Conservation (phyloP, 2,329 filamentous ascomycete species). For the Didymella sp. region DNA sequence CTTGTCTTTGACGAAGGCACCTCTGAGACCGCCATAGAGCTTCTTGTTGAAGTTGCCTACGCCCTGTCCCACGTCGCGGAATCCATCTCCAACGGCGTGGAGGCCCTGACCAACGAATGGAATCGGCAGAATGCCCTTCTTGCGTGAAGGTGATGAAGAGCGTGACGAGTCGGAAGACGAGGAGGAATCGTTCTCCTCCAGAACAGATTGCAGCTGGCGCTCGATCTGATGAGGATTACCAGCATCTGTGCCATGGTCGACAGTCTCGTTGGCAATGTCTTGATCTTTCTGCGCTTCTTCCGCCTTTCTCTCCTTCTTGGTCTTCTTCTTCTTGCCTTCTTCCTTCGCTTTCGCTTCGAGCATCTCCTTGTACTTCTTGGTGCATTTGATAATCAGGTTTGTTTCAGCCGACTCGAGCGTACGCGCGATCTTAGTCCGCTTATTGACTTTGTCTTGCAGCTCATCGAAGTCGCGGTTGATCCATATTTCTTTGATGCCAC, state of each 20-base stretch:
- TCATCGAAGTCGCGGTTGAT: constrained; percentile 88
- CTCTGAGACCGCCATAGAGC: constrained; percentile 50
- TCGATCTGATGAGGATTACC: constrained; percentile 64
- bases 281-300: constrained; percentile 69
- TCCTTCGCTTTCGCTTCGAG: constrained; percentile 69
- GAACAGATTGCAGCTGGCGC: constrained; percentile 57
- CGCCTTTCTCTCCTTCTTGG: constrained; percentile 62
- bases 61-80: constrained; percentile 59
- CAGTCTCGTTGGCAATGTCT: constrained; percentile 60
- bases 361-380: constrained; percentile 78
- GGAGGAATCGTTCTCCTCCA: constrained; percentile 44
- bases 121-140: constrained; percentile 48
- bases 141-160: constrained; percentile 44
- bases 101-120: constrained; percentile 56
- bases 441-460: constrained; percentile 82
- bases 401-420: constrained; percentile 84
- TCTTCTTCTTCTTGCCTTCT: constrained; percentile 59
- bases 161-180: constrained; percentile 46
- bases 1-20: constrained; percentile 38
- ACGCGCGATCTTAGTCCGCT: constrained; percentile 73
- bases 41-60: constrained; percentile 50
- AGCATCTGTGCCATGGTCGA: constrained; percentile 60
- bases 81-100: constrained; percentile 52
- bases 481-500: constrained; percentile 95
- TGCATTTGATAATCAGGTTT: constrained; percentile 78